Evolutionary conservation across 805 yeast species (phyloP), one percentile per base, ranked within the genome.

Genomic region (Yamadazyma kitorensis): DNA sequence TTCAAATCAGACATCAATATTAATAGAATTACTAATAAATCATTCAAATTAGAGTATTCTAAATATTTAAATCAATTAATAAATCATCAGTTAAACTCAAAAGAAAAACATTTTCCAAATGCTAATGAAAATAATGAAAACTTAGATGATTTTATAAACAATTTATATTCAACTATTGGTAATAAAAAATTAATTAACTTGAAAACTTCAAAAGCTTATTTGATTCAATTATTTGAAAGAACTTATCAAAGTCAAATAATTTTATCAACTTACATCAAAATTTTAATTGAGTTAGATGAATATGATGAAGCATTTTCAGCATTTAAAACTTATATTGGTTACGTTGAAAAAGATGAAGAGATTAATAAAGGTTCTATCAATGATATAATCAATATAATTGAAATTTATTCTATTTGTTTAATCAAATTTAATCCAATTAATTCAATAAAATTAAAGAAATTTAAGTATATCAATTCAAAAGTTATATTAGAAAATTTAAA

Each of bases 261-360:
- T n/a, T 48, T 65, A 17, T 43, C 54, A 8, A 54, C 54, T 33
- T 52, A 58, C 27, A 56, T 67, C 17, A 47, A 54, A 28, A 46
- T 58, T 1, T 51, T 65, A 28, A 42, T 65, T 13, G 62, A 60
- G 12, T 43, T 55, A 31, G 44, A 51, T 6, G 70, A 67, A 37
- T 61, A 53, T 39, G 73, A 68, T 37, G 72, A 68, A 40, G 73
- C 72, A 1, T 49, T 60, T 33, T 68, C 68, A 6, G 70, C 70
- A 0, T 58, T 66, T 36, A 58, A 57, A 21, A 64, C 72, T 1
- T 67, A 55, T 39, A 44, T 51, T 6, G 41, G 48, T 14, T 68
- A 68, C 41, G 37, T 59, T 7, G 54, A 56, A 12, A 59, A 55
- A 25, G 67, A 62, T 11, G 52, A 54, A 40, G 52, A 54, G 21